Evolutionary conservation across 192 early-diverging fungal genomes (phyloP), one percentile per base, ranked within the genome.

Genomic region (Coemansia sp.): DNA sequence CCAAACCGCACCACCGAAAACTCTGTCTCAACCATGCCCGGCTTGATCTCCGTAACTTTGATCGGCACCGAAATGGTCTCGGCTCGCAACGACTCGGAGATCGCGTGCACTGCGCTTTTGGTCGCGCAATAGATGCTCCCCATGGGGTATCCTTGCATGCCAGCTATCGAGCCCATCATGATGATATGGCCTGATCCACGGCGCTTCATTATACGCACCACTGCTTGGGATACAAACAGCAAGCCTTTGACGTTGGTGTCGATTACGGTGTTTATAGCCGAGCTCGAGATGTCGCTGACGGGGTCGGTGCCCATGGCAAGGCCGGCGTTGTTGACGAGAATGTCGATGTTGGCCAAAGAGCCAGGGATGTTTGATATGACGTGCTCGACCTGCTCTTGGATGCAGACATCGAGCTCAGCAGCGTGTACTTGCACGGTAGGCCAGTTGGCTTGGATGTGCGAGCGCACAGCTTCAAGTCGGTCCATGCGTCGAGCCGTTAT

Each of bases 161-260:
- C 92, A 25, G 92, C 86, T 39, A 93, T 88, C 17, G 88, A 90
- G 1, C 86, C 86, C 57, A 97, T 85, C 75, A 93, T 95, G 62
- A 97, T 91, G 59, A 97, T 84, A 58, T 93, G 88, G 2, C 94
- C 95, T 1, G 60, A 38, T 27, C 83, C 70, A 0, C 57, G 60
- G 4, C 65, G 60, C 58, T 86, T 88, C 94, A 97, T 95, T 5
- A 84, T 74, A 5, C 87, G 88, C 9, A 97, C 63, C 3, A 94
- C 83, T 2, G 90, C 91, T 45, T 92, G 88, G 5, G 89, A 91
- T 1, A 88, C 84, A 60, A 87, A 88, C n/a, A 97, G 54, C 2
- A 95, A 75, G 0, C 94, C 94, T 70, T 94, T 95, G 60, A 97
- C 85, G 72, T 97, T 97, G 50, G 92, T 94, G 57, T 92, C 90